phyloP scores from a whole-genome alignment of 2,329 filamentous ascomycete genomes.

The Colletotrichum sp. region DNA sequence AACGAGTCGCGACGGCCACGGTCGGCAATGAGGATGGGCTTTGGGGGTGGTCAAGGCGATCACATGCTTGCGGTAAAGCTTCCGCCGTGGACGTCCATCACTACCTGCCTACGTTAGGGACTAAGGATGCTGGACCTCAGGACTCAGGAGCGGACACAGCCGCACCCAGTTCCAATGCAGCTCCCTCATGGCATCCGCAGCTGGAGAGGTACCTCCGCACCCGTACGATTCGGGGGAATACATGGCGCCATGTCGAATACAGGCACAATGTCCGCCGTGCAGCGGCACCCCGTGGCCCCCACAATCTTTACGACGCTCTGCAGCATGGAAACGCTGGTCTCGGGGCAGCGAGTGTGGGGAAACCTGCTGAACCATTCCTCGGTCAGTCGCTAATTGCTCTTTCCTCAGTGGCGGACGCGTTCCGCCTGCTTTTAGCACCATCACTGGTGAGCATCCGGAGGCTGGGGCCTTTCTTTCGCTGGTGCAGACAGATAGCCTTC shows the following conservation, averaged over 20 bases:
- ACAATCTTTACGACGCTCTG: background rate
- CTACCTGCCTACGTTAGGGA: too few species aligned
- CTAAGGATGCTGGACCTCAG: background rate
- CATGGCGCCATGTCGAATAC: background rate
- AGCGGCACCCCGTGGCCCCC: background rate
- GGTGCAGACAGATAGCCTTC: background rate
- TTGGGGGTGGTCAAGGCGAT: background rate
- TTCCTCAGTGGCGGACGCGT: background rate
- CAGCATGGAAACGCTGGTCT: background rate
- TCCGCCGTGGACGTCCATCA: background rate
- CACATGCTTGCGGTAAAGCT: slow-evolving; percentile 13
- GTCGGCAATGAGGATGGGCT: slow-evolving; percentile 10
- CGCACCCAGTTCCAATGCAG: background rate
- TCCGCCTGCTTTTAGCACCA: background rate
- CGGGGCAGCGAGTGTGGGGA: background rate
- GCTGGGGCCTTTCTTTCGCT: background rate
- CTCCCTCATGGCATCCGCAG: background rate
- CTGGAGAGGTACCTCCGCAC: background rate
- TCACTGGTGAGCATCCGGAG: background rate
- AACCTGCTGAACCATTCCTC: background rate
- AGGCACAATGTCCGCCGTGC: background rate
- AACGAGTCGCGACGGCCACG: slow-evolving; percentile 19
- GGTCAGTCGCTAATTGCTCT: background rate
- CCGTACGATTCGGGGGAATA: background rate
- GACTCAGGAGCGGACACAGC: background rate